Conservation (phyloP, 208 protist species). For the Leishmania tarentolae region DNA sequence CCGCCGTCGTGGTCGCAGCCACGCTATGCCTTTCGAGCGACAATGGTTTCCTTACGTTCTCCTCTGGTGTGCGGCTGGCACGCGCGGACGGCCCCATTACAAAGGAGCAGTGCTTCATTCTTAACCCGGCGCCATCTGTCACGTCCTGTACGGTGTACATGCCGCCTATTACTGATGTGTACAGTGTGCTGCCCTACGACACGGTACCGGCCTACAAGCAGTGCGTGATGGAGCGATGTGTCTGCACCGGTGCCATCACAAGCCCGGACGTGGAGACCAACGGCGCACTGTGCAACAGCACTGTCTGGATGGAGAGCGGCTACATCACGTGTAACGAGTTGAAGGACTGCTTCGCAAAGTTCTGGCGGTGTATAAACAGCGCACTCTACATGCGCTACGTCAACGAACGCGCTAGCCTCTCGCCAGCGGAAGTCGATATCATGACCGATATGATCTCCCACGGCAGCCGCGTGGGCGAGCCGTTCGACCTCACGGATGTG, state of each 20-base stretch:
- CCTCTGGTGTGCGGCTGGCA: neutral
- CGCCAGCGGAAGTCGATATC: slow-evolving; percentile 17
- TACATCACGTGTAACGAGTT: slow-evolving; percentile 50
- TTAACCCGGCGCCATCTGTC: slow-evolving; percentile 45
- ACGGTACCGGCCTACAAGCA: slow-evolving; percentile 28
- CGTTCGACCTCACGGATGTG: slow-evolving; percentile 42
- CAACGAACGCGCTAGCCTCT: neutral
- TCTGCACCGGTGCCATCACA: slow-evolving; percentile 33
- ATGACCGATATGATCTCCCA: slow-evolving; percentile 38
- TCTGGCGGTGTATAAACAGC: slow-evolving; percentile 49
- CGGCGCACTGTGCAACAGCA: slow-evolving; percentile 46
- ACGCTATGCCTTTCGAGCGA: slow-evolving; percentile 5
- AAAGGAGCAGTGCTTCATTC: slow-evolving; percentile 32
- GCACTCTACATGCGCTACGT: slow-evolving; percentile 27
- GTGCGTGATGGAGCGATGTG: slow-evolving; percentile 57
- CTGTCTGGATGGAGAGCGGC: slow-evolving; percentile 45
- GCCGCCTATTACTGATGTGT: slow-evolving; percentile 31
- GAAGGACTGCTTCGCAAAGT: slow-evolving; percentile 48
- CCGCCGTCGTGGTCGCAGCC: slow-evolving; percentile 1
- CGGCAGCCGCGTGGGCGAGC: slow-evolving; percentile 38
- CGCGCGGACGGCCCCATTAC: slow-evolving; percentile 42
- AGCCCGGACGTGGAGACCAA: slow-evolving; percentile 28
- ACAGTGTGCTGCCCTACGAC: slow-evolving; percentile 41
- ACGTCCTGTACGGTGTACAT: slow-evolving; percentile 40
- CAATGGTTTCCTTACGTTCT: neutral